A percentile compares a stretch with the other conserved stretches of the same genome.
These are phyloP conservation scores for Dissophora globulifera DNA, from an alignment of 192 early-diverging fungal species.

Conservation along the genomic window DNA sequence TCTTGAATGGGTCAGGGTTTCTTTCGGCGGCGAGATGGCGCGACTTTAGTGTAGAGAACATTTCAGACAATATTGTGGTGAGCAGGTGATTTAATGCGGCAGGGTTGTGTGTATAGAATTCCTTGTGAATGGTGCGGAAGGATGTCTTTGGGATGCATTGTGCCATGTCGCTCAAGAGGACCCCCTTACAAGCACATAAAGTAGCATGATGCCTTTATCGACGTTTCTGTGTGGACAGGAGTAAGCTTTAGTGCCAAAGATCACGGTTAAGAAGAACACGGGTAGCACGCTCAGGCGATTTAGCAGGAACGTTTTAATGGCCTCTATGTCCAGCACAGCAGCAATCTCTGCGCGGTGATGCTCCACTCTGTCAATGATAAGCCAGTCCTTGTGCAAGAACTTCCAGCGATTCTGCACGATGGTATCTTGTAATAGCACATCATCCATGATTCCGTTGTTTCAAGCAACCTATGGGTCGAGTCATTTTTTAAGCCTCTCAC, in stretches of 20 bases:
- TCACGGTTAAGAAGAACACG: slow-evolving; percentile 8
- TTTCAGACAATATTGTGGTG: slow-evolving; percentile 4
- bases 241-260: slow-evolving; percentile 5
- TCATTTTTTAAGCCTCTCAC: too few species aligned
- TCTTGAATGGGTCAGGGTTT: slow-evolving; percentile 19
- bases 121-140: slow-evolving; percentile 8
- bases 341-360: slow-evolving; percentile 17
- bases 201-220: slow-evolving; percentile 8
- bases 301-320: slow-evolving; percentile 11
- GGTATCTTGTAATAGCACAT: neutral
- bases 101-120: slow-evolving; percentile 9
- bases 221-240: slow-evolving; percentile 6
- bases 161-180: slow-evolving; percentile 3
- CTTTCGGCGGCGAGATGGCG: slow-evolving; percentile 9
- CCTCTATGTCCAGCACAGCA: neutral
- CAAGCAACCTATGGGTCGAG: too few species aligned
- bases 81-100: neutral
- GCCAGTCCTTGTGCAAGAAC: slow-evolving; percentile 18
- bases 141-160: slow-evolving; percentile 13
- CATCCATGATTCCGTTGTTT: slow-evolving; percentile 1
- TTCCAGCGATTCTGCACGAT: slow-evolving; percentile 4
- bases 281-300: slow-evolving; percentile 10
- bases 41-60: slow-evolving; percentile 9
- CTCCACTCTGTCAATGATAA: slow-evolving; percentile 3
- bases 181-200: slow-evolving; percentile 7